These are phyloP conservation scores for Cyclotella sp. DNA, from an alignment of 108 stramenopile genomes.

Conservation along the genomic window DNA sequence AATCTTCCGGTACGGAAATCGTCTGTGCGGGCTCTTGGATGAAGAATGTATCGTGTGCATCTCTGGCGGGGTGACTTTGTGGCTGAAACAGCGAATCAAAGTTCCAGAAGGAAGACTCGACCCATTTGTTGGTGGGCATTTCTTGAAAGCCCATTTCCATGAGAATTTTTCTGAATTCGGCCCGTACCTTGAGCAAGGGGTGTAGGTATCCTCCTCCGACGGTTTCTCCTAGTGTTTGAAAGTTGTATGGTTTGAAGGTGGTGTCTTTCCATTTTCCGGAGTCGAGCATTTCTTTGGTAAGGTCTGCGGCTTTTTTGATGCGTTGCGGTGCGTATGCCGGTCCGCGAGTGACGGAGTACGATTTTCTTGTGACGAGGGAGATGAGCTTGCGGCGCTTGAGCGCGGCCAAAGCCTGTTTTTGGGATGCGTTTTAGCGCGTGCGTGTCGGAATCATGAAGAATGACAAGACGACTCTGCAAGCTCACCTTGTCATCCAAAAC, in stretches of 20 bases:
- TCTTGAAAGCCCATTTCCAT: conserved; percentile 99
- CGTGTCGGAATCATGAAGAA: too few species aligned
- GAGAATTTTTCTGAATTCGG: conserved; percentile 95
- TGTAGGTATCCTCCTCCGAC: conserved; percentile 96
- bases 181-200: conserved; percentile 96
- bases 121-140: conserved; percentile 99
- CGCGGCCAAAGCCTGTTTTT: conserved; percentile 41
- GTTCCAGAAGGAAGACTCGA: conserved; percentile 99
- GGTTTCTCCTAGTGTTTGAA: conserved; percentile 90
- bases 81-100: conserved; percentile 99
- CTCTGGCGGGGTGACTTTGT: conserved; percentile 99
- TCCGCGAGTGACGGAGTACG: conserved; percentile 87
- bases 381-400: conserved; percentile 75
- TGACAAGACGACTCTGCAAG: not conserved
- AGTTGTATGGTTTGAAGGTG: conserved; percentile 97
- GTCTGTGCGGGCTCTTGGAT: conserved; percentile 94
- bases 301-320: conserved; percentile 92
- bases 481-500: conserved; percentile 63
- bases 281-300: conserved; percentile 98
- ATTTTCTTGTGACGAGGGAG: conserved; percentile 84
- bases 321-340: conserved; percentile 82
- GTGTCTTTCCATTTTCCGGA: conserved; percentile 91
- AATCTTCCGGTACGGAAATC: conserved; percentile 92
- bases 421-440: not conserved
- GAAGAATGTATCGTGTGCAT: conserved; percentile 99